Conservation (phyloP, 345 rosid species). For the Salix koriyanagi region DNA sequence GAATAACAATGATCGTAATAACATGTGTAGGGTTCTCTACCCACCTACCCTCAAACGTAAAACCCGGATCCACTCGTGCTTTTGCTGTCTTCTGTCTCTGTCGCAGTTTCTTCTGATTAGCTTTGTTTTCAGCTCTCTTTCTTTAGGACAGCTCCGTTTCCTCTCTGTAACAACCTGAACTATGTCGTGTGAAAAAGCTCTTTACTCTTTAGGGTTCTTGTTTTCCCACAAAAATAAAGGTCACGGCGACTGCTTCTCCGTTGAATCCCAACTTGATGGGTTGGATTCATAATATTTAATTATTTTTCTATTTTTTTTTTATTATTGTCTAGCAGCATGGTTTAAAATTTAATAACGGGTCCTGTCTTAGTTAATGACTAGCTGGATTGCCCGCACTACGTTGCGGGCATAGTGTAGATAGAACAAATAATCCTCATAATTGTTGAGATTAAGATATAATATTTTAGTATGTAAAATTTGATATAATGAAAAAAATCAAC, state of each 20-base stretch:
- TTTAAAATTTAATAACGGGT: no score
- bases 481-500: no score
- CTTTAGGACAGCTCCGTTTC: background rate
- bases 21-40: constrained; percentile 14
- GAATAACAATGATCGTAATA: constrained; percentile 14
- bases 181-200: background rate
- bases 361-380: no score
- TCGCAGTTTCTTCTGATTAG: background rate
- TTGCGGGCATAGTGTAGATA: no score
- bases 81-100: constrained; percentile 6
- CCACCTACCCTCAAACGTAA: constrained; percentile 39
- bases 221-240: background rate
- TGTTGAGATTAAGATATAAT: no score
- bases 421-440: no score
- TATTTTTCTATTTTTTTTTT: no score
- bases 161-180: background rate
- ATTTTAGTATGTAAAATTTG: no score
- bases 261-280: background rate
- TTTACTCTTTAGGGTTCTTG: background rate
- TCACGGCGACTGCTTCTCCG: background rate
- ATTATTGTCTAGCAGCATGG: no score
- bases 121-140: background rate
- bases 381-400: no score
- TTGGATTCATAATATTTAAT: no score
- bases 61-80: constrained; percentile 52